Conservation (phyloP, 2,329 filamentous ascomycete species). For the Ascochyta clinopodiicola region DNA sequence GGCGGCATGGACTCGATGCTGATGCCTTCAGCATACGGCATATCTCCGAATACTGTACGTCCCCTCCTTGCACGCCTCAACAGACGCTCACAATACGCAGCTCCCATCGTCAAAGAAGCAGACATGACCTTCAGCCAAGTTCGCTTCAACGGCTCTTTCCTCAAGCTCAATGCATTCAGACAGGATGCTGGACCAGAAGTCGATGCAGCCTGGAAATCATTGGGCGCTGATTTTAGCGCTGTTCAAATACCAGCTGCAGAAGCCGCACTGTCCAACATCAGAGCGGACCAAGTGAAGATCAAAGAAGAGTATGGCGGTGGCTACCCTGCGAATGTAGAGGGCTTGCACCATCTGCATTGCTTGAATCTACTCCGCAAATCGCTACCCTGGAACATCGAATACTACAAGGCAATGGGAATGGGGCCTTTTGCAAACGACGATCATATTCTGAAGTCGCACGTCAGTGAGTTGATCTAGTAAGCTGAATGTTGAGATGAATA, state of each 20-base stretch:
- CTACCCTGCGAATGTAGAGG: constrained; percentile 64
- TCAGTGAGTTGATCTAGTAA: constrained; percentile 55
- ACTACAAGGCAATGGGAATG: constrained; percentile 59
- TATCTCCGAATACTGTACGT: constrained; percentile 43
- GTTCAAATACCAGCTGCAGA: constrained; percentile 59
- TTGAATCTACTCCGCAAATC: constrained; percentile 67
- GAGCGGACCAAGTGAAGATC: constrained; percentile 63
- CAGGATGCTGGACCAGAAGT: constrained; percentile 60
- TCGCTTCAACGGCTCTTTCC: constrained; percentile 64
- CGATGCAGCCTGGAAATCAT: constrained; percentile 63
- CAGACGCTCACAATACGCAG: constrained; percentile 20
- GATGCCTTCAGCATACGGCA: constrained; percentile 39
- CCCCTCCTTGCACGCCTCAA: not conserved
- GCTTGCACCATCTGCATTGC: constrained; percentile 65
- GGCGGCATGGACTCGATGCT: constrained; percentile 21
- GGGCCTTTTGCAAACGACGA: constrained; percentile 64
- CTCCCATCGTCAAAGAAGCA: constrained; percentile 49
- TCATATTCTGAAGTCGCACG: constrained; percentile 61
- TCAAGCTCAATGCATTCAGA: constrained; percentile 62
- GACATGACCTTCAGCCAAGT: constrained; percentile 50
- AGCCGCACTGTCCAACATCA: constrained; percentile 58
- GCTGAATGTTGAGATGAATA: not conserved
- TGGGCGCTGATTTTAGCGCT: constrained; percentile 60
- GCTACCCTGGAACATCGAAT: constrained; percentile 65
- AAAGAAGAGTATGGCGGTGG: constrained; percentile 64